phyloP scores from a whole-genome alignment of 768 basidiomycete species.

The Suillus plorans region DNA sequence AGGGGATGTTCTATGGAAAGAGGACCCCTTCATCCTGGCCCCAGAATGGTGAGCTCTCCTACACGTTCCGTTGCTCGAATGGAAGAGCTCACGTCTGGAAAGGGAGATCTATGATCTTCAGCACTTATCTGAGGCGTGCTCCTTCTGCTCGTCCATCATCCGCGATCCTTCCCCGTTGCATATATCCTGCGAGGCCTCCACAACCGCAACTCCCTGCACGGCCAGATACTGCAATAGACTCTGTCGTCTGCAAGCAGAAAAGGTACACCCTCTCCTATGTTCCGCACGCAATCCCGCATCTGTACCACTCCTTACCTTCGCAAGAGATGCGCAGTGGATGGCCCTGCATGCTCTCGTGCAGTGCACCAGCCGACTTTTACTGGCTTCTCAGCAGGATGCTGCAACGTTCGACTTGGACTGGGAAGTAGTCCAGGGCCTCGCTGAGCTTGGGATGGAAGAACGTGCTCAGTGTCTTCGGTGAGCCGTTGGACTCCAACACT shows the following conservation, averaged over 20 bases:
- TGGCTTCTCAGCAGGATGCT: conserved; percentile 50
- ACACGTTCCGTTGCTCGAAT: neutral
- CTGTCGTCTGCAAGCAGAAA: conserved; percentile 64
- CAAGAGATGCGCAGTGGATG: conserved; percentile 66
- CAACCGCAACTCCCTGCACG: conserved; percentile 46
- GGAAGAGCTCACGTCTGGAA: conserved; percentile 7
- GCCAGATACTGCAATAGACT: conserved; percentile 79
- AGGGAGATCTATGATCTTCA: conserved; percentile 84
- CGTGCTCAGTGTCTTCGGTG: conserved; percentile 39
- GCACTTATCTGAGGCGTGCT: conserved; percentile 58
- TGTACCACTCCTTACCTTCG: conserved; percentile 57
- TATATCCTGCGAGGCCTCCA: conserved; percentile 52
- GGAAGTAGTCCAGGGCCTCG: conserved; percentile 58
- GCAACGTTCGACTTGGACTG: conserved; percentile 41
- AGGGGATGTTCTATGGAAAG: conserved; percentile 81
- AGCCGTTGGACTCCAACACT: neutral
- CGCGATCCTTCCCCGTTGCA: conserved; percentile 41
- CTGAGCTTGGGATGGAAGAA: conserved; percentile 77
- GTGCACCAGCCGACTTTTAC: conserved; percentile 61
- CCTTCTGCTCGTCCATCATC: conserved; percentile 71
- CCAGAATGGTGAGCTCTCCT: conserved; percentile 65
- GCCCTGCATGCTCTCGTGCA: conserved; percentile 67
- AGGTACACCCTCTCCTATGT: conserved; percentile 72
- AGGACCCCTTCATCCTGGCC: conserved; percentile 79
- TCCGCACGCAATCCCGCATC: conserved; percentile 71